Percentiles rank a stretch among this genome's conserved stretches.
Evolutionary conservation across 176 grass and related monocot genomes (phyloP).

Genomic region (Rhynchospora pubera): DNA sequence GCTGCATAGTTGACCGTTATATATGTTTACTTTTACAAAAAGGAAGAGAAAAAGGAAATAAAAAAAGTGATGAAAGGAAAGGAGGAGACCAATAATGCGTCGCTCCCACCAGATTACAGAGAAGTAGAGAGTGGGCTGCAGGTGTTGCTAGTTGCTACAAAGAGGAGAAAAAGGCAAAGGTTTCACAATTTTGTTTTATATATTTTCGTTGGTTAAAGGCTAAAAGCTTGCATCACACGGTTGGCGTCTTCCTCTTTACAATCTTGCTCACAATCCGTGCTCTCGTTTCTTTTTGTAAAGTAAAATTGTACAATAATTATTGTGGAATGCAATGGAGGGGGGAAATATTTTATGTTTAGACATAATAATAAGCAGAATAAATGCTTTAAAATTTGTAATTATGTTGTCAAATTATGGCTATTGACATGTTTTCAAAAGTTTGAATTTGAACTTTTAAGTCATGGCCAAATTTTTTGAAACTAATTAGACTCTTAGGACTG

Average conservation of each 20-base stretch:
- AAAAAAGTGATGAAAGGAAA: not conserved
- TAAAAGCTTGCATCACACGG: not conserved
- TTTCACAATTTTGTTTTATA: constrained; percentile 12
- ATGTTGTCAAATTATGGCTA: not conserved
- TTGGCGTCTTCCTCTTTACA: not conserved
- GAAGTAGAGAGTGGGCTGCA: not conserved
- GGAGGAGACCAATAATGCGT: constrained; percentile 4
- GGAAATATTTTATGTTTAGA: not conserved
- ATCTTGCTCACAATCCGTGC: not conserved
- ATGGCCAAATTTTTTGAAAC: too few species aligned
- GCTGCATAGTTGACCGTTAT: not conserved
- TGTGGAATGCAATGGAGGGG: not conserved
- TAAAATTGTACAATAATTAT: not conserved
- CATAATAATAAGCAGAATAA: not conserved
- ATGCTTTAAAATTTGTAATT: not conserved
- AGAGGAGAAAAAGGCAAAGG: not conserved
- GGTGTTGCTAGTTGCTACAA: not conserved
- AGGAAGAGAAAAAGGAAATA: not conserved
- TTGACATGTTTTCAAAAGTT: not conserved
- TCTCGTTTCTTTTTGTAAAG: not conserved
- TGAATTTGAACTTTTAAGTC: not conserved
- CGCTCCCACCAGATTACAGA: not conserved
- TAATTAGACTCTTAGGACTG: too few species aligned
- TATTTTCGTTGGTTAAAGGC: not conserved
- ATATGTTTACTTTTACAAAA: not conserved